Percentiles rank a stretch among this genome's conserved stretches.
Conservation (phyloP, 352 stramenopile species). For the Phytophthora fragariaefolia region DNA sequence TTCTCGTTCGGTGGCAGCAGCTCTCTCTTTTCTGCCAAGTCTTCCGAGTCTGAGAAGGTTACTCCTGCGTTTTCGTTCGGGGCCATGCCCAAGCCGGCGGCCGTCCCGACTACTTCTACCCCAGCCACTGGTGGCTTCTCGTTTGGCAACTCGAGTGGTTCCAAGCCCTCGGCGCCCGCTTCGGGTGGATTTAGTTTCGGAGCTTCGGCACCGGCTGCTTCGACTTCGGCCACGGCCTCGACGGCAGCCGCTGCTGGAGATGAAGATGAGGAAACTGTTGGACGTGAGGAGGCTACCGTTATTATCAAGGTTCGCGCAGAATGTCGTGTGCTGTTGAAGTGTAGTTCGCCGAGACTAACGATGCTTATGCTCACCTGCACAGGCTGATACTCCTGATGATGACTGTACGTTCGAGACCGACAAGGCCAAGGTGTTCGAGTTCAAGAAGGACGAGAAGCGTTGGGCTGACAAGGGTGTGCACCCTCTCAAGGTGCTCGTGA, state of each 20-base stretch:
- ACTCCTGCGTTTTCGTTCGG: conserved; percentile 61
- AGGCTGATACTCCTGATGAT: conserved; percentile 76
- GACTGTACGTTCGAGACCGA: conserved; percentile 77
- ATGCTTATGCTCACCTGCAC: background rate
- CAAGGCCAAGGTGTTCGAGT: conserved; percentile 85
- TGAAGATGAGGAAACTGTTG: conserved; percentile 83
- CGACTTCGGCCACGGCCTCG: conserved; percentile 30
- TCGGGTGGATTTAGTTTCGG: conserved; percentile 45
- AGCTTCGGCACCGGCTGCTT: conserved; percentile 13
- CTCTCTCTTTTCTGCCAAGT: conserved; percentile 49
- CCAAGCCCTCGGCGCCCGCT: conserved; percentile 25
- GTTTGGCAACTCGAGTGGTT: conserved; percentile 42
- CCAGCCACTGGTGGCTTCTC: conserved; percentile 44
- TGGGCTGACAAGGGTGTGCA: conserved; percentile 89
- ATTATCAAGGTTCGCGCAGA: conserved; percentile 77
- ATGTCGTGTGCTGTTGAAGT: conserved; percentile 2
- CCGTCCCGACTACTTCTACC: conserved; percentile 29
- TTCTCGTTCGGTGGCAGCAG: conserved; percentile 37
- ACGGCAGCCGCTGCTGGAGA: conserved; percentile 36
- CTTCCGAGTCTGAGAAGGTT: conserved; percentile 34
- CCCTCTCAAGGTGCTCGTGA: conserved; percentile 79
- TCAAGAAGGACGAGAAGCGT: conserved; percentile 89
- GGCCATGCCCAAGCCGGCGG: conserved; percentile 28
- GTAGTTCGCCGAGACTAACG: conserved; percentile 1
- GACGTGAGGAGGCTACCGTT: conserved; percentile 84